Conservation (phyloP, 495 filamentous ascomycete species). For the Lepraria neglecta region DNA sequence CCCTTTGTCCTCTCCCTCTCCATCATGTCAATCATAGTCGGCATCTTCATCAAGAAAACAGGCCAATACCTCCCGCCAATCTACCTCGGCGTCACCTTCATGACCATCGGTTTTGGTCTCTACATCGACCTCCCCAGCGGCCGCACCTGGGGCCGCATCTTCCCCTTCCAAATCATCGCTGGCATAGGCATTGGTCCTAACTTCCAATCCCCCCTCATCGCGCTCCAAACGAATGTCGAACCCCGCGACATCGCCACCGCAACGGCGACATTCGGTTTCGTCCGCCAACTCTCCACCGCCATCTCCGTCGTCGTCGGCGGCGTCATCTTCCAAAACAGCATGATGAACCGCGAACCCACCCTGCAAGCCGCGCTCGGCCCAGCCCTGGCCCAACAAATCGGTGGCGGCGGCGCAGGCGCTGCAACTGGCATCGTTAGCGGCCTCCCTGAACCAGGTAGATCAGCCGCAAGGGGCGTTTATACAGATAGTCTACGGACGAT, state of each 20-base stretch:
- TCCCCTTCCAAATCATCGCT: constrained; percentile 49
- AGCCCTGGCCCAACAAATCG: constrained; percentile 32
- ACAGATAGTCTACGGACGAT: constrained; percentile 54
- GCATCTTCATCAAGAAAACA: constrained; percentile 68
- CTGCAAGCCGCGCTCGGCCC: constrained; percentile 38
- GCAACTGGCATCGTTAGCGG: constrained; percentile 49
- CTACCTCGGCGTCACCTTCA: constrained; percentile 42
- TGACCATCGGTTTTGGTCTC: constrained; percentile 51
- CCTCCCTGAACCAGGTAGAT: constrained; percentile 43
- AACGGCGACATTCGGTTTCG: constrained; percentile 48
- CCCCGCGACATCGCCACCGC: constrained; percentile 48
- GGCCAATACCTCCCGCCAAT: constrained; percentile 48
- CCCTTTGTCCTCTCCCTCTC: constrained; percentile 68
- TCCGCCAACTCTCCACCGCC: constrained; percentile 46
- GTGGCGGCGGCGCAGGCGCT: constrained; percentile 49
- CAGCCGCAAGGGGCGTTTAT: constrained; percentile 48
- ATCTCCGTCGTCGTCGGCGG: constrained; percentile 51
- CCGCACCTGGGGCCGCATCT: constrained; percentile 45
- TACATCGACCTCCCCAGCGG: constrained; percentile 45
- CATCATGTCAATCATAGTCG: constrained; percentile 46
- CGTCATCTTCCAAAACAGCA: constrained; percentile 53
- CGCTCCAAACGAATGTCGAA: constrained; percentile 48
- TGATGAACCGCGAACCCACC: constrained; percentile 38
- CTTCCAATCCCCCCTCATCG: constrained; percentile 55
- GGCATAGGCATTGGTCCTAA: constrained; percentile 51